These are phyloP conservation scores for Calycina herbarum DNA, from an alignment of 2,329 filamentous ascomycete species.

Conservation along the genomic window DNA sequence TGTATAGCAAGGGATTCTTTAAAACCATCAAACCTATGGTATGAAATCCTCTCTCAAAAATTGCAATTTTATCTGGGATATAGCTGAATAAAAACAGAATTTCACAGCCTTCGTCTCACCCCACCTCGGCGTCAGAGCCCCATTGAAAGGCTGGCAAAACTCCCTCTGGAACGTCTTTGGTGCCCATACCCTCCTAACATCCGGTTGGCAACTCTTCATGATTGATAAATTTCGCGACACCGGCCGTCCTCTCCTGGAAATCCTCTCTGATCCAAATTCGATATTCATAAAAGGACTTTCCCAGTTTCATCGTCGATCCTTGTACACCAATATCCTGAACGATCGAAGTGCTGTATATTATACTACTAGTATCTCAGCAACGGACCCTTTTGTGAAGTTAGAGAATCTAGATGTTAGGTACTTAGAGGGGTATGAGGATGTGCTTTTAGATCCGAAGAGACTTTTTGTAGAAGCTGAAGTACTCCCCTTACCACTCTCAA, in stretches of 20 bases:
- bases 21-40: conserved; percentile 77
- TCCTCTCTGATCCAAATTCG: conserved; percentile 79
- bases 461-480: conserved; percentile 53
- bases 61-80: background rate
- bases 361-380: conserved; percentile 75
- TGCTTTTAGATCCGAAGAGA: conserved; percentile 70
- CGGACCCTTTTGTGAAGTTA: conserved; percentile 72
- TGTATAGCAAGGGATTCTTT: conserved; percentile 78
- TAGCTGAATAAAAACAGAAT: conserved; percentile 53
- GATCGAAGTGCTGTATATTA: conserved; percentile 81
- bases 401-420: conserved; percentile 71
- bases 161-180: conserved; percentile 82
- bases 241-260: conserved; percentile 74
- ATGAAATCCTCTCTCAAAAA: conserved; percentile 28
- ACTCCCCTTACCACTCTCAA: conserved; percentile 27
- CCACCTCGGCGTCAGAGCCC: conserved; percentile 72
- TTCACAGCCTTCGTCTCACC: conserved; percentile 91
- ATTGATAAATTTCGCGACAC: conserved; percentile 85
- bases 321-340: conserved; percentile 87
- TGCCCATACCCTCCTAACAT: conserved; percentile 75
- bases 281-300: conserved; percentile 82
- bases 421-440: conserved; percentile 68
- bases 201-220: conserved; percentile 82
- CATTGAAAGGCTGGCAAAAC: conserved; percentile 65
- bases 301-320: conserved; percentile 71